Evolutionary conservation across 192 early-diverging fungal species (phyloP), one percentile per base, ranked within the genome.

Genomic region (Haplosporangium gracile): DNA sequence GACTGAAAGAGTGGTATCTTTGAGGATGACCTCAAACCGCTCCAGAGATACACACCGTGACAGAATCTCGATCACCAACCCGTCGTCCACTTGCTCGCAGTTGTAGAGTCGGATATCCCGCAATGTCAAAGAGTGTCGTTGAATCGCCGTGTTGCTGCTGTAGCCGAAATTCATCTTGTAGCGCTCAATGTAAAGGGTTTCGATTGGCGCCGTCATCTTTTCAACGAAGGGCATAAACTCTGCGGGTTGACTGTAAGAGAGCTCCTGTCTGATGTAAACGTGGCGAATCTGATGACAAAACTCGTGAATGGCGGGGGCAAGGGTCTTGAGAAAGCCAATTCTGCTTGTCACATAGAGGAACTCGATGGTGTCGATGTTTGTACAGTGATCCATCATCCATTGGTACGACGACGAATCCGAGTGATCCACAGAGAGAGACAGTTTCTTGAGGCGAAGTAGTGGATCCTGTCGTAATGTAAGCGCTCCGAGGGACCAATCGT

Each of bases 311-410:
- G n/a, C 7, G n/a, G 55, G 55, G 55, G 55, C 55, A 10, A 60
- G n/a, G 4, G 24, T 60, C 7, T 26, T 60, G n/a, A 60, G 55
- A 10, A 60, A 60, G 24, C n/a, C 55, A n/a, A n/a, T 60, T n/a
- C n/a, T 26, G 24, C 6, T 60, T n/a, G 22, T 8, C 15, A 60
- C 55, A 60, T 2, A 24, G n/a, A 60, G 55, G 10, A 60, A 60
- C n/a, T 60, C 55, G 11, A 60, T 26, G 1, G 55, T 60, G 24
- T 60, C 55, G 55, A 60, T 60, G 55, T 60, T 60, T 15, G 9
- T n/a, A n/a, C 55, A 60, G 10, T 60, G 55, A 60, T 60, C 55
- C 55, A 60, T 60, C 55, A 60, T 60, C 55, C 55, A 60, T 18
- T 26, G 55, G n/a, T 60, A 60, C n/a, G 55, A 60, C 0, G 55